These are phyloP conservation scores for Cydonia oblonga DNA, from an alignment of 331 rosid genomes.

Conservation along the genomic window DNA sequence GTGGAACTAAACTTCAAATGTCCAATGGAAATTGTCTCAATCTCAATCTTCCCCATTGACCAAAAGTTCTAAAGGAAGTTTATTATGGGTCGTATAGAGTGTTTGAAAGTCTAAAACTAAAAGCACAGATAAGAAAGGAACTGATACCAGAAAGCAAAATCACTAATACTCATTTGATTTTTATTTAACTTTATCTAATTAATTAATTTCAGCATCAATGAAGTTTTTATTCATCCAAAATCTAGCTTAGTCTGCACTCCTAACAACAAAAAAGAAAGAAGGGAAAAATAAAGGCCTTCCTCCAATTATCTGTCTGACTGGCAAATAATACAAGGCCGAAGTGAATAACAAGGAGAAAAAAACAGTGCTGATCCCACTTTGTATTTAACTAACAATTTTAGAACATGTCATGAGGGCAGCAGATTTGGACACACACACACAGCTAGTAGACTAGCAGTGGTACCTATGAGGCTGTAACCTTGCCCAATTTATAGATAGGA, in stretches of 20 bases:
- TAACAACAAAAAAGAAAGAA: not conserved
- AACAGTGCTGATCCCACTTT: constrained; percentile 22
- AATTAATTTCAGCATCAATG: not conserved
- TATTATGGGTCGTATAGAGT: constrained; percentile 14
- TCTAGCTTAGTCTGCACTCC: not conserved
- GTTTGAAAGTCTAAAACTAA: not conserved
- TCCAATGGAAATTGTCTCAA: not conserved
- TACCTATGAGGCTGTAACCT: not conserved
- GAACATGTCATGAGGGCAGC: constrained; percentile 9
- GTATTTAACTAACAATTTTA: constrained; percentile 10
- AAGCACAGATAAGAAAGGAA: constrained; percentile 22
- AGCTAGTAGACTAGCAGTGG: not conserved
- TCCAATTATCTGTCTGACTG: not conserved
- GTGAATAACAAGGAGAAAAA: not conserved
- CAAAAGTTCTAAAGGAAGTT: constrained; percentile 3
- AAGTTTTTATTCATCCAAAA: not conserved
- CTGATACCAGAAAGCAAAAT: constrained; percentile 30
- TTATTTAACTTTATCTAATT: not conserved
- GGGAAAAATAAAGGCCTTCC: not conserved
- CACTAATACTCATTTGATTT: not conserved
- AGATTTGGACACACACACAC: not conserved
- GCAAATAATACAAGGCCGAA: constrained; percentile 16
- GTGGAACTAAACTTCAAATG: constrained; percentile 1
- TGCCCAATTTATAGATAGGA: no score
- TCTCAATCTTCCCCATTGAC: not conserved